Conservation (phyloP, 2,329 filamentous ascomycete genomes). For the Stachybotrys chlorohalonatus region DNA sequence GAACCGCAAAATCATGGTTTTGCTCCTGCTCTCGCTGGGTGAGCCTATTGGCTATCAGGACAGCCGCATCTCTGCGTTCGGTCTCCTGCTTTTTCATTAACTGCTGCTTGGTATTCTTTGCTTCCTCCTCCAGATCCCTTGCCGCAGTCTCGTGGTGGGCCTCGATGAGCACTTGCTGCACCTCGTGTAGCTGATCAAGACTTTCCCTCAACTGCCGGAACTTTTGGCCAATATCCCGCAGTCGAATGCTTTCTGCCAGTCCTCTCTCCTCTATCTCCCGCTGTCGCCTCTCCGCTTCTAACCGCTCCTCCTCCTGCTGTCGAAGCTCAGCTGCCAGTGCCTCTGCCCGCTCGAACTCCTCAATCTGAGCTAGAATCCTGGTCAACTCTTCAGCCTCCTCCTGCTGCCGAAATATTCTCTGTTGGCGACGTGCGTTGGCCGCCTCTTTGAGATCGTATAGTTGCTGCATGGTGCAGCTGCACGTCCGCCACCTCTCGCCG, state of each 20-base stretch:
- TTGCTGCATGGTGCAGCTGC: conserved; percentile 48
- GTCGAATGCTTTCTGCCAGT: conserved; percentile 29
- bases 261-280: conserved; percentile 28
- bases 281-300: conserved; percentile 26
- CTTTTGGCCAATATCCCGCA: conserved; percentile 25
- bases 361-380: conserved; percentile 35
- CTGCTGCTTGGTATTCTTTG: conserved; percentile 13
- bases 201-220: conserved; percentile 26
- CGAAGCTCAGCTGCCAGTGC: conserved; percentile 29
- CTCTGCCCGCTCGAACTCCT: conserved; percentile 38
- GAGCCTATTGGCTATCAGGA: conserved; percentile 17
- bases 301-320: conserved; percentile 25
- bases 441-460: conserved; percentile 29
- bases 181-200: conserved; percentile 30
- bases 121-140: conserved; percentile 13
- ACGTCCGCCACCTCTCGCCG: conserved; percentile 62
- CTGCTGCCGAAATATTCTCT: conserved; percentile 22
- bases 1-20: conserved; percentile 29
- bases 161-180: conserved; percentile 29
- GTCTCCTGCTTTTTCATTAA: conserved; percentile 22
- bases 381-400: conserved; percentile 23
- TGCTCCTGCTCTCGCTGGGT: conserved; percentile 23
- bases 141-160: conserved; percentile 27
- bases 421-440: conserved; percentile 23
- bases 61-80: conserved; percentile 20